Percentiles rank a stretch among this genome's conserved stretches.
These are phyloP conservation scores for Argentina anserina DNA, from an alignment of 306 rosid genomes.

Conservation along the genomic window DNA sequence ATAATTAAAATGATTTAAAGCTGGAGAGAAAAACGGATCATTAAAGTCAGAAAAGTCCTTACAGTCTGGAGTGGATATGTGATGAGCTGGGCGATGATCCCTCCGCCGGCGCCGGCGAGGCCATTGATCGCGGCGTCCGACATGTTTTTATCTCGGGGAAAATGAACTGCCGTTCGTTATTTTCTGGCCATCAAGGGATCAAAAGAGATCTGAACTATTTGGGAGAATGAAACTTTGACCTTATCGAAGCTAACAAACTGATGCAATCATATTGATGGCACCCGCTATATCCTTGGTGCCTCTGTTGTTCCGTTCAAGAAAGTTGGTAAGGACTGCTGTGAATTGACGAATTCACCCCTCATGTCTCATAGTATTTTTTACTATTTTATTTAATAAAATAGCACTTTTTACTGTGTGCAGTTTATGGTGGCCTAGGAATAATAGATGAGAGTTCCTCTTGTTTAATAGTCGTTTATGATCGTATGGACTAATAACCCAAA, in stretches of 20 bases:
- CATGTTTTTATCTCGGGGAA: conserved; percentile 40
- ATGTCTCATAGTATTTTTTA: no score
- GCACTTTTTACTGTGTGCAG: no score
- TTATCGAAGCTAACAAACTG: conserved; percentile 6
- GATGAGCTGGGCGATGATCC: conserved; percentile 96
- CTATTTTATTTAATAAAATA: no score
- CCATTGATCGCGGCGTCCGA: conserved; percentile 98
- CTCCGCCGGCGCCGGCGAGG: conserved; percentile 94
- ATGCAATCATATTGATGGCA: conserved; percentile 11
- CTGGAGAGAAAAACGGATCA: not conserved
- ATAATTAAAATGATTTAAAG: not conserved
- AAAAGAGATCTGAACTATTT: not conserved
- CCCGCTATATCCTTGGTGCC: not conserved
- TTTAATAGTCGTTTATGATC: no score
- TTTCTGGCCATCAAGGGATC: conserved; percentile 11
- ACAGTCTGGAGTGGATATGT: conserved; percentile 98
- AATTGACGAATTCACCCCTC: conserved; percentile 22
- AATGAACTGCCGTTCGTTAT: not conserved
- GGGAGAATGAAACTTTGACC: conserved; percentile 13
- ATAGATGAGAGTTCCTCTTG: no score
- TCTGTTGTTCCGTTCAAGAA: conserved; percentile 38
- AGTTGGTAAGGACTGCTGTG: conserved; percentile 1
- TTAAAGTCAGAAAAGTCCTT: not conserved
- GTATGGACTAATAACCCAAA: no score
- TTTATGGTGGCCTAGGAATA: no score